phyloP scores from a whole-genome alignment of 2,329 filamentous ascomycete genomes.

The Nigrospora oryzae region DNA sequence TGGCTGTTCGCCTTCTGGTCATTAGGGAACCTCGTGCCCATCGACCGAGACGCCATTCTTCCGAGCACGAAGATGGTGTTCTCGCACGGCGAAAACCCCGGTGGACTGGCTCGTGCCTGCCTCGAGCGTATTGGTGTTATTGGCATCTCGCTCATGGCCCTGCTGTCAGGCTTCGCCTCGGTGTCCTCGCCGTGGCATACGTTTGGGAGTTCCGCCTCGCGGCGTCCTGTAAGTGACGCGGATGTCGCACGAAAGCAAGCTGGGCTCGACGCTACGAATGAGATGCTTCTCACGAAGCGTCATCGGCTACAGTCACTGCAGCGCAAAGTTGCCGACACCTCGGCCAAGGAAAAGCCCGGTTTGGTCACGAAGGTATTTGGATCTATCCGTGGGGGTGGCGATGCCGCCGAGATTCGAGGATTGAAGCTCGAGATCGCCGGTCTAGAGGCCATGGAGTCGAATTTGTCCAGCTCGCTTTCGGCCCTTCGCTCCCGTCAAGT shows the following conservation, averaged over 20 bases:
- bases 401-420: constrained; percentile 48
- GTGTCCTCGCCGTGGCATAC: constrained; percentile 82
- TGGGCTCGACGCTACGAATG: constrained; percentile 68
- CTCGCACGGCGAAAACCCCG: constrained; percentile 27
- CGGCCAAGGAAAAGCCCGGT: constrained; percentile 38
- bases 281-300: constrained; percentile 70
- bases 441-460: constrained; percentile 70
- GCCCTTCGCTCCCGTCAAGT: constrained; percentile 55
- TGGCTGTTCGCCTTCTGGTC: constrained; percentile 77
- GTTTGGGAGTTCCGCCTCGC: constrained; percentile 54
- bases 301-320: constrained; percentile 64
- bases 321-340: constrained; percentile 40
- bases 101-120: constrained; percentile 41
- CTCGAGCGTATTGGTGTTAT: constrained; percentile 72
- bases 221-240: constrained; percentile 58
- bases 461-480: constrained; percentile 56
- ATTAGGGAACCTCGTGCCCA: constrained; percentile 55
- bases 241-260: constrained; percentile 72
- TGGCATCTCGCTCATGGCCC: constrained; percentile 77
- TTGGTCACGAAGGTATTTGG: constrained; percentile 70
- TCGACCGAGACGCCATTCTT: constrained; percentile 31
- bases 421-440: constrained; percentile 71
- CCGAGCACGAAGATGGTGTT: constrained; percentile 24
- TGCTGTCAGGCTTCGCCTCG: constrained; percentile 84
- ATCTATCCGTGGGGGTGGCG: constrained; percentile 56